Percentiles rank a stretch among this genome's conserved stretches.
Evolutionary conservation across 371 early-diverging fungal species (phyloP).

Genomic region (Coemansia sp.): DNA sequence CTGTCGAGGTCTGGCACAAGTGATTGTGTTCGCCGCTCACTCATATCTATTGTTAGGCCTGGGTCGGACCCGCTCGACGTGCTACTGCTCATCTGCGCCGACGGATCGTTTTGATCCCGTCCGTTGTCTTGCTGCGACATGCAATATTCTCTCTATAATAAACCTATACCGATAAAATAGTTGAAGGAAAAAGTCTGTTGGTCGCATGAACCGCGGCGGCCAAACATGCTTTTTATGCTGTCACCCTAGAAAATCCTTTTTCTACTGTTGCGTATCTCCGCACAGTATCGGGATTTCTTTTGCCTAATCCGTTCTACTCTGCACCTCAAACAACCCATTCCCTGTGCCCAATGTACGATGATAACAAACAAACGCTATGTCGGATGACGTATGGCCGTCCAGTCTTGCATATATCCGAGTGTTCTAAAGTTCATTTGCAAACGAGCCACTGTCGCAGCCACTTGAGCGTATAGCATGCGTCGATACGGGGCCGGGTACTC

Average conservation of each 20-base stretch:
- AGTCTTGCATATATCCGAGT: no score
- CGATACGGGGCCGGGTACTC: no score
- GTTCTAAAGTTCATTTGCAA: no score
- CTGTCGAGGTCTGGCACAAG: slow-evolving; percentile 10
- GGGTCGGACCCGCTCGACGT: slow-evolving; percentile 2
- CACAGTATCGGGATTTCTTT: neutral
- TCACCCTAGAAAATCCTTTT: neutral
- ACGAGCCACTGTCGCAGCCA: no score
- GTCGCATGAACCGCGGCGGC: neutral
- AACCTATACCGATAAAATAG: neutral
- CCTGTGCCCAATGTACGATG: neutral
- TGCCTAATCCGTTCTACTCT: neutral
- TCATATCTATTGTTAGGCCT: neutral
- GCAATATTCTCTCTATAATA: neutral
- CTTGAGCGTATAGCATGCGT: no score
- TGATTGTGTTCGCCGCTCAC: slow-evolving; percentile 13
- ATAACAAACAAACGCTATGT: neutral
- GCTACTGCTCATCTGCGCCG: slow-evolving; percentile 5
- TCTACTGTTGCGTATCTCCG: neutral
- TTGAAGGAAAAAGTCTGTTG: neutral
- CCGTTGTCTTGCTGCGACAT: slow-evolving; percentile 4
- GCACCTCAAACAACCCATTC: neutral
- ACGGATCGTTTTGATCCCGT: neutral
- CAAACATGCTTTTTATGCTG: neutral
- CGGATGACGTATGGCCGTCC: neutral